These are phyloP conservation scores for Arthrobotrys sphaeroides DNA, from an alignment of 2,329 filamentous ascomycete species.

Conservation along the genomic window DNA sequence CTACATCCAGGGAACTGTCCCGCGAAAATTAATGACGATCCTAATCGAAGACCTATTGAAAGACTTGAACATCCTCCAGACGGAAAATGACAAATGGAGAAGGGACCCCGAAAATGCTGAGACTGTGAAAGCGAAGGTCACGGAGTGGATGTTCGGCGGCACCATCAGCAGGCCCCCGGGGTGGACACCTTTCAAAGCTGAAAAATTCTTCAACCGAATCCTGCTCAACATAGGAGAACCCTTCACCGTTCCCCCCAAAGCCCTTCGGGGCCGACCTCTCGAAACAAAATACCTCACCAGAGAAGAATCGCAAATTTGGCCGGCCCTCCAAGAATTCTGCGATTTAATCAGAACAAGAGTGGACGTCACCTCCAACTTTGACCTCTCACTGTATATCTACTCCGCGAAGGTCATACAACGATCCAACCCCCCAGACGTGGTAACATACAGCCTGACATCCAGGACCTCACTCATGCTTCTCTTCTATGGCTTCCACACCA, in stretches of 20 bases:
- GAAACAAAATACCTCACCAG: background rate
- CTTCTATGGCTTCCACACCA: too few relatives aligned
- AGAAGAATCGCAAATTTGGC: background rate
- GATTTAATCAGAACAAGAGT: background rate
- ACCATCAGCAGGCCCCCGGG: too few relatives aligned
- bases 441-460: too few relatives aligned
- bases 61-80: too few relatives aligned
- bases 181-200: background rate
- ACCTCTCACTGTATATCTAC: constrained; percentile 1
- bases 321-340: constrained; percentile 18
- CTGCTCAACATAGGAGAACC: background rate
- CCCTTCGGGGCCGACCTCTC: background rate
- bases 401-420: background rate
- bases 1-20: background rate
- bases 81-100: too few relatives aligned
- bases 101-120: too few relatives aligned
- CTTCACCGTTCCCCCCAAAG: constrained; percentile 5
- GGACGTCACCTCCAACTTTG: background rate
- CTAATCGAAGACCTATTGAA: background rate
- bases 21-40: background rate
- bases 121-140: too few relatives aligned
- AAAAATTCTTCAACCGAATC: background rate
- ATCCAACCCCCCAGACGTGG: too few relatives aligned
- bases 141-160: too few relatives aligned
- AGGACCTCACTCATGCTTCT: too few relatives aligned